Evolutionary conservation across 2,329 filamentous ascomycete species (phyloP).

Genomic region (Neopestalotiopsis clavispora): DNA sequence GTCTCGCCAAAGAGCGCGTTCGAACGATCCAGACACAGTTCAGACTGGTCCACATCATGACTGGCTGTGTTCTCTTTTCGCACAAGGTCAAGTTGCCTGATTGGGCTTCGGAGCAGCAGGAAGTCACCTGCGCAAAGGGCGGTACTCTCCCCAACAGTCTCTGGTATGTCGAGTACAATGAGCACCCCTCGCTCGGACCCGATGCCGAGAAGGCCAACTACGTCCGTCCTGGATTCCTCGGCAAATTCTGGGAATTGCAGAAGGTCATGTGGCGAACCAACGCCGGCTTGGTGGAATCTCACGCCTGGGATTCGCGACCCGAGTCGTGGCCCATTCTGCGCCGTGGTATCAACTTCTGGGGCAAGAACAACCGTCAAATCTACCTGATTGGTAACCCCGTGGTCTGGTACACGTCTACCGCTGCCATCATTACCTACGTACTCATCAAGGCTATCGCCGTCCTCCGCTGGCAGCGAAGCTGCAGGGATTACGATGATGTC

Average conservation of each 20-base stretch:
- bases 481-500: conserved; percentile 78
- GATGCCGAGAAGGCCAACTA: conserved; percentile 96
- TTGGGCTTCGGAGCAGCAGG: conserved; percentile 97
- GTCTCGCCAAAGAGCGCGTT: conserved; percentile 79
- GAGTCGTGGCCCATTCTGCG: conserved; percentile 89
- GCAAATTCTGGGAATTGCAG: conserved; percentile 97
- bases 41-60: conserved; percentile 94
- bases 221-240: conserved; percentile 89
- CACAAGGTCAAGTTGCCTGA: conserved; percentile 99
- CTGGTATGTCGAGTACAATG: conserved; percentile 95
- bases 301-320: conserved; percentile 97
- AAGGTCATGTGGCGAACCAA: conserved; percentile 99
- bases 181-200: conserved; percentile 76
- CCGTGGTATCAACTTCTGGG: conserved; percentile 99
- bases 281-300: conserved; percentile 92
- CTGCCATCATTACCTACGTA: conserved; percentile 76
- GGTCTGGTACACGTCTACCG: conserved; percentile 90
- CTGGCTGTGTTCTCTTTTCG: conserved; percentile 92
- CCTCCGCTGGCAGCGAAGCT: conserved; percentile 93
- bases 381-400: conserved; percentile 95
- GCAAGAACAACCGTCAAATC: conserved; percentile 89
- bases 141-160: conserved; percentile 94
- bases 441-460: conserved; percentile 87
- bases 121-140: conserved; percentile 94
- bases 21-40: conserved; percentile 98